Evolutionary conservation across 345 rosid species (phyloP).

Genomic region (Acer yangbiense): DNA sequence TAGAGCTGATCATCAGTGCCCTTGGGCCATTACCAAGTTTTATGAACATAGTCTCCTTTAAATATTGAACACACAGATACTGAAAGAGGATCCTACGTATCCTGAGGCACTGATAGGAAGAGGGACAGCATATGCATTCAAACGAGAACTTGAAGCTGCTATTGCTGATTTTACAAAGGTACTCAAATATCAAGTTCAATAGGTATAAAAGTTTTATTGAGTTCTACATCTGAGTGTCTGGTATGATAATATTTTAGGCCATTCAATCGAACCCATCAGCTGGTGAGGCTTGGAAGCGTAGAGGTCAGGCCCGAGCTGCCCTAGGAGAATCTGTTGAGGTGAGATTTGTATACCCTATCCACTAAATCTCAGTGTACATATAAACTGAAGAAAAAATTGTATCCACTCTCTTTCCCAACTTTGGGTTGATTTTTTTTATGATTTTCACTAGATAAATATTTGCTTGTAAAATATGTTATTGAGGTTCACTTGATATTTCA

Average conservation of each 20-base stretch:
- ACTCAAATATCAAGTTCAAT: slow-evolving; percentile 5
- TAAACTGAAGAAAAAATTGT: not conserved
- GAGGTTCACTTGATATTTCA: slow-evolving; percentile 16
- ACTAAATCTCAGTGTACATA: slow-evolving; percentile 13
- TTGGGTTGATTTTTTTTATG: slow-evolving; percentile 11
- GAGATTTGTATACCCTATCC: slow-evolving; percentile 26
- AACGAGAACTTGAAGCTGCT: slow-evolving; percentile 84
- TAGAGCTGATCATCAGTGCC: slow-evolving; percentile 13
- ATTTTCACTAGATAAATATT: not conserved
- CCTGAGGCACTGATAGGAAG: slow-evolving; percentile 97
- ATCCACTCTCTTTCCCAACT: slow-evolving; percentile 8
- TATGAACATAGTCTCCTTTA: slow-evolving; percentile 16
- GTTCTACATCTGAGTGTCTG: slow-evolving; percentile 16
- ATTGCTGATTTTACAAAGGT: slow-evolving; percentile 93
- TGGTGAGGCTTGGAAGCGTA: slow-evolving; percentile 99
- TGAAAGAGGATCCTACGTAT: slow-evolving; percentile 80
- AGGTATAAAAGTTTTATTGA: not conserved
- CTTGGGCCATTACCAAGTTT: slow-evolving; percentile 3
- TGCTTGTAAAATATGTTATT: slow-evolving; percentile 7
- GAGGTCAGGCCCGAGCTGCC: slow-evolving; percentile 99
- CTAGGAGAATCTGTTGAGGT: slow-evolving; percentile 86
- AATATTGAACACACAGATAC: slow-evolving; percentile 49
- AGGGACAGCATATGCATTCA: slow-evolving; percentile 97
- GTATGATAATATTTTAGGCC: slow-evolving; percentile 52
- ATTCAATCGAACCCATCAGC: slow-evolving; percentile 86